Evolutionary conservation across 768 basidiomycete species (phyloP).

Genomic region (Pilatotrama ljubarskyi): DNA sequence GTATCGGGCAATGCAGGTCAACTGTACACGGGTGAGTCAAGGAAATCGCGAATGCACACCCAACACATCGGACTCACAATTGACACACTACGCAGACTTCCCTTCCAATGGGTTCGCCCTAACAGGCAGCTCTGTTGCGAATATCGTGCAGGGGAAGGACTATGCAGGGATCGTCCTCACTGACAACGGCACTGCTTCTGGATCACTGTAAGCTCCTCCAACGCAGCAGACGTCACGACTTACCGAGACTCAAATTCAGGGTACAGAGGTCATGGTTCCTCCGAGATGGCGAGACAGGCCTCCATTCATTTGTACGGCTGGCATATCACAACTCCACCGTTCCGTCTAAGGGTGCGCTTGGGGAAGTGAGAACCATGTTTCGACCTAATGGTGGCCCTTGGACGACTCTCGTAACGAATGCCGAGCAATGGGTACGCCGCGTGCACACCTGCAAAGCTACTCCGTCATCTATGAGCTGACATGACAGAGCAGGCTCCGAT

Average conservation of each 20-base stretch:
- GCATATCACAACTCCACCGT: conserved; percentile 26
- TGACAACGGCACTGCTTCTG: conserved; percentile 24
- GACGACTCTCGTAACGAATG: conserved; percentile 31
- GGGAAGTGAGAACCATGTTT: conserved; percentile 35
- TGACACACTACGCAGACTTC: conserved; percentile 22
- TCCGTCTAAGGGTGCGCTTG: conserved; percentile 24
- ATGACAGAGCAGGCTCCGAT: conserved; percentile 21
- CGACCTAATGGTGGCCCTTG: conserved; percentile 29
- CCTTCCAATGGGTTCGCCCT: conserved; percentile 24
- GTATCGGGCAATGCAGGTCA: conserved; percentile 28
- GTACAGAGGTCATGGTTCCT: conserved; percentile 33
- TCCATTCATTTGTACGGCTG: conserved; percentile 31
- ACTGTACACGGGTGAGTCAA: conserved; percentile 22
- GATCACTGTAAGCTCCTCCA: conserved; percentile 7
- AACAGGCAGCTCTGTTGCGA: conserved; percentile 9
- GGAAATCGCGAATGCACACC: too few relatives aligned
- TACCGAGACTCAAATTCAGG: not conserved
- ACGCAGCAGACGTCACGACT: too few relatives aligned
- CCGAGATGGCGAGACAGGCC: conserved; percentile 28
- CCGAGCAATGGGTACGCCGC: conserved; percentile 27
- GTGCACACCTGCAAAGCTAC: too few relatives aligned
- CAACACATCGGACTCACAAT: not conserved
- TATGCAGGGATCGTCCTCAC: conserved; percentile 32
- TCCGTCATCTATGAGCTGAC: not conserved
- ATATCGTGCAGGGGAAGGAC: conserved; percentile 19